A percentile compares a stretch with the other conserved stretches of the same genome.
These are phyloP conservation scores for Mucor racemosus DNA, from an alignment of 371 early-diverging fungal genomes.

Conservation along the genomic window DNA sequence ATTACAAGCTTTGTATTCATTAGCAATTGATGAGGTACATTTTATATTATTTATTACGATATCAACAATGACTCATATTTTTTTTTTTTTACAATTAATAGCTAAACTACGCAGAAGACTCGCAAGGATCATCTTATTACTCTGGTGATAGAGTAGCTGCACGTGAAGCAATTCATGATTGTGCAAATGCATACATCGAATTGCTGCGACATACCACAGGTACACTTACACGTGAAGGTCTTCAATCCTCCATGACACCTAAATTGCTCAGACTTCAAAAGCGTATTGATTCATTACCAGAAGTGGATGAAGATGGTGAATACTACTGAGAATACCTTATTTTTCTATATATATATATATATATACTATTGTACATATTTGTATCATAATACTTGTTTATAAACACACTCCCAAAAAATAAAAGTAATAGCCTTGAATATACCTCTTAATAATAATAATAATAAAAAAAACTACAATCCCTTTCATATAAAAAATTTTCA, in stretches of 20 bases:
- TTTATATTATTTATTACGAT: neutral
- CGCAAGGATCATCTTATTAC: conserved; percentile 46
- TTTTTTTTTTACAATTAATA: conserved; percentile 10
- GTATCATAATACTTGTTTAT: neutral
- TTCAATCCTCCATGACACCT: conserved; percentile 35
- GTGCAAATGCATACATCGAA: conserved; percentile 30
- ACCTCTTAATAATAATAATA: too few species aligned
- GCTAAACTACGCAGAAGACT: conserved; percentile 48
- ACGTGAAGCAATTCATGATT: conserved; percentile 43
- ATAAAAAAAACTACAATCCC: too few species aligned
- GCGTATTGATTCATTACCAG: conserved; percentile 32
- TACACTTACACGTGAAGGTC: conserved; percentile 26
- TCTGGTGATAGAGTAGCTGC: conserved; percentile 45
- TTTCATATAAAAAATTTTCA: conserved; percentile 5
- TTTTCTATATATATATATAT: neutral
- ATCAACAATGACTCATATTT: neutral
- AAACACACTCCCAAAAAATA: neutral
- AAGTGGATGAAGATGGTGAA: conserved; percentile 14
- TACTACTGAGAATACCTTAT: neutral
- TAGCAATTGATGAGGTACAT: conserved; percentile 34
- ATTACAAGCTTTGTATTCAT: conserved; percentile 18
- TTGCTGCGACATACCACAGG: conserved; percentile 30
- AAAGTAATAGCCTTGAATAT: neutral
- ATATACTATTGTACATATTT: neutral
- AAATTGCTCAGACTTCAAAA: conserved; percentile 32